phyloP scores from a whole-genome alignment of 2,329 filamentous ascomycete genomes.

The Teratosphaeria zuluensis region DNA sequence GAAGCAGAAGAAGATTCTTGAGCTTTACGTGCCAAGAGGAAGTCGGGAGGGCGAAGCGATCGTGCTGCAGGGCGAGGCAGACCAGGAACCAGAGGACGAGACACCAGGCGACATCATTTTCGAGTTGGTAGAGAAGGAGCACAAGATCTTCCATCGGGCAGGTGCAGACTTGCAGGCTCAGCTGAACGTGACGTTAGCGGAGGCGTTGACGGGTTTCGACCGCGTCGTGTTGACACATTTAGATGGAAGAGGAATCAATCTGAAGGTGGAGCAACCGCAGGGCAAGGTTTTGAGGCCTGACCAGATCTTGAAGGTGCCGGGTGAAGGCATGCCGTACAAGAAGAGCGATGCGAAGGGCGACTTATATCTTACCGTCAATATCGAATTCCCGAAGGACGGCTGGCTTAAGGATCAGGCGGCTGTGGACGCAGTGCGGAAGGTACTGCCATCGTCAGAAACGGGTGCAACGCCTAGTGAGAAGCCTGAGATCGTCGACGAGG shows the following conservation, averaged over 20 bases:
- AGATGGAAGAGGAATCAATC: conserved; percentile 79
- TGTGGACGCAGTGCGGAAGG: conserved; percentile 60
- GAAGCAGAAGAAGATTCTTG: conserved; percentile 84
- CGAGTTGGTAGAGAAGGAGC: conserved; percentile 68
- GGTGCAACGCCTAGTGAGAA: conserved; percentile 37
- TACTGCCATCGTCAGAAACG: conserved; percentile 55
- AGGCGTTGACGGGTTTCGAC: conserved; percentile 81
- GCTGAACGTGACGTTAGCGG: conserved; percentile 68
- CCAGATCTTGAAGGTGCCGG: conserved; percentile 73
- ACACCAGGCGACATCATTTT: conserved; percentile 91
- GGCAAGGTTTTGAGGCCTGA: conserved; percentile 76
- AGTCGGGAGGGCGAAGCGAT: conserved; percentile 75
- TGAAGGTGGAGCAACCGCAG: conserved; percentile 58
- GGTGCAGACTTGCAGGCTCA: conserved; percentile 78
- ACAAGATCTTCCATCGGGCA: conserved; percentile 71
- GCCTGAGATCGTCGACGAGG: conserved; percentile 72
- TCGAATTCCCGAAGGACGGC: conserved; percentile 79
- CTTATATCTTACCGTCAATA: conserved; percentile 73
- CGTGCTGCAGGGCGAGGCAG: conserved; percentile 82
- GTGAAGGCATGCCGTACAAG: conserved; percentile 93
- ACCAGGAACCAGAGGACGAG: conserved; percentile 81
- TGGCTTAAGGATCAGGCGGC: conserved; percentile 65
- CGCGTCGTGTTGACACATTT: conserved; percentile 85
- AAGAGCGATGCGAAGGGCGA: conserved; percentile 75
- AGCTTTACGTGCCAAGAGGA: conserved; percentile 90